Evolutionary conservation across 2,329 filamentous ascomycete species (phyloP).

Genomic region (Dothistroma septosporum): DNA sequence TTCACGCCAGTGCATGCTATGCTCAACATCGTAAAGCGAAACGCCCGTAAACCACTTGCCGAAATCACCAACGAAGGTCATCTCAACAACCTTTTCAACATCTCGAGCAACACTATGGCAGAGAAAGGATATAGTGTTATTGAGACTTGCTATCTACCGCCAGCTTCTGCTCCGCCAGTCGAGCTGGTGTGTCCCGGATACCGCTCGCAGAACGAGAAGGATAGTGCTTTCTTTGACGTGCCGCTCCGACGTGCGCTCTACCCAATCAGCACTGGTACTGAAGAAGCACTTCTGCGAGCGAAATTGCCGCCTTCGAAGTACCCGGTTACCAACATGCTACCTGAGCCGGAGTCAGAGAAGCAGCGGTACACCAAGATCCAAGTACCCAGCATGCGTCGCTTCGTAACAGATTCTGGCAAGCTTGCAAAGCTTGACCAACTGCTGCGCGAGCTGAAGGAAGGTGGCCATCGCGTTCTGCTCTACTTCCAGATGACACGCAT

Average conservation of each 20-base stretch:
- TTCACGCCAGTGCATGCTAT: conserved; percentile 72
- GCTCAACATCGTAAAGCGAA: conserved; percentile 72
- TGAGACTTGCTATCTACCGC: conserved; percentile 75
- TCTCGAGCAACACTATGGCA: conserved; percentile 62
- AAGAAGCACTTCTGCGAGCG: conserved; percentile 69
- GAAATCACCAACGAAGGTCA: conserved; percentile 69
- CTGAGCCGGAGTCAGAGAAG: conserved; percentile 74
- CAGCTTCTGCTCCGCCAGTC: conserved; percentile 79
- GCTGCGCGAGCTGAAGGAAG: conserved; percentile 83
- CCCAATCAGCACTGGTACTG: conserved; percentile 59
- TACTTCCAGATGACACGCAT: conserved; percentile 99
- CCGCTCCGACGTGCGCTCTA: conserved; percentile 71
- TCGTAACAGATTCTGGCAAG: conserved; percentile 97
- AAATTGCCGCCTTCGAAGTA: conserved; percentile 64
- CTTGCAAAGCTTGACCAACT: conserved; percentile 85
- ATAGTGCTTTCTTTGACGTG: conserved; percentile 73
- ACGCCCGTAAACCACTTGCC: conserved; percentile 62
- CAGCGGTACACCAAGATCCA: conserved; percentile 83
- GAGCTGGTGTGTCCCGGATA: conserved; percentile 72
- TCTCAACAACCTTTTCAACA: conserved; percentile 72
- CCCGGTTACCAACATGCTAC: conserved; percentile 64
- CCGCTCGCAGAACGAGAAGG: conserved; percentile 59
- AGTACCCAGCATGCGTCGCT: conserved; percentile 93
- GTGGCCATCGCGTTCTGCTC: conserved; percentile 84
- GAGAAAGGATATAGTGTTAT: conserved; percentile 70